These are phyloP conservation scores for Mucor lusitanicus DNA, from an alignment of 371 early-diverging fungal species.

Conservation along the genomic window DNA sequence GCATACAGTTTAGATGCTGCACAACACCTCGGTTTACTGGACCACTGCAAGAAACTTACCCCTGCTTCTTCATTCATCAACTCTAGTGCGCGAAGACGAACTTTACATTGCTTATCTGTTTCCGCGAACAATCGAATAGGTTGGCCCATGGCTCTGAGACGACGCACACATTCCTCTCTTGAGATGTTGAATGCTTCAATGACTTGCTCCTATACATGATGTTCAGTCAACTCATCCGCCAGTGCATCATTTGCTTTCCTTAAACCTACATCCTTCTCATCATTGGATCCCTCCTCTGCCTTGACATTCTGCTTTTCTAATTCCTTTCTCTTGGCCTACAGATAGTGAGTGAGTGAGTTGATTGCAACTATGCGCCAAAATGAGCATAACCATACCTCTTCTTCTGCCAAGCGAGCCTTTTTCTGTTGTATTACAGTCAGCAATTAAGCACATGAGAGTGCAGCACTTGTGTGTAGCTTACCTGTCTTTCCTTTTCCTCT, in stretches of 20 bases:
- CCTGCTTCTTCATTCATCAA: conserved; percentile 82
- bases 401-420: conserved; percentile 35
- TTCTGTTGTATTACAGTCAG: conserved; percentile 21
- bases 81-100: conserved; percentile 84
- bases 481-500: conserved; percentile 48
- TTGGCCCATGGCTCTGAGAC: conserved; percentile 86
- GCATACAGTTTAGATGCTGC: not conserved
- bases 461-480: not conserved
- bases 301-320: conserved; percentile 25
- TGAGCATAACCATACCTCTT: conserved; percentile 13
- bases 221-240: not conserved
- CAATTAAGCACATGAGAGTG: not conserved
- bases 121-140: conserved; percentile 96
- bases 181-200: conserved; percentile 62
- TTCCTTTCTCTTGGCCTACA: conserved; percentile 27
- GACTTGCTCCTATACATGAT: conserved; percentile 19
- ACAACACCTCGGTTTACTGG: not conserved
- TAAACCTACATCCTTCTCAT: conserved; percentile 17
- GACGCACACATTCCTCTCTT: conserved; percentile 80
- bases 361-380: not conserved
- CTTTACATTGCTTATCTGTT: conserved; percentile 77
- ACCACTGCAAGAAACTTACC: not conserved
- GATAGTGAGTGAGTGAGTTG: not conserved
- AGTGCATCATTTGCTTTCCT: not conserved
- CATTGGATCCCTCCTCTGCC: conserved; percentile 18